Base-by-base conservation (phyloP, 352 stramenopile species). In the Plasmopara muralis region DNA sequence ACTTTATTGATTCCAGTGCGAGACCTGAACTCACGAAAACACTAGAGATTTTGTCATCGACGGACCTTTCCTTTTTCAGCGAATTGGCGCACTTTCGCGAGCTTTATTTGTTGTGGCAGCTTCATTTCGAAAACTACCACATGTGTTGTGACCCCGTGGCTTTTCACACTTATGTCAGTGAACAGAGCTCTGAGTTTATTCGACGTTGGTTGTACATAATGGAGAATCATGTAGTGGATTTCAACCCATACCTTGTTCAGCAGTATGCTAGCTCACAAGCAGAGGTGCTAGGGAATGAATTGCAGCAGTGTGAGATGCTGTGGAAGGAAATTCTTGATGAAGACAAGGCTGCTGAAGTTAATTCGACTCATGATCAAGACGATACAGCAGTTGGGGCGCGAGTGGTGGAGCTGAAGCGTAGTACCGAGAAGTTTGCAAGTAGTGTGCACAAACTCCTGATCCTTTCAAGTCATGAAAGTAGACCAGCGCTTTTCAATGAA, bases 31-130 rank as follows among this genome's bases (percentile, higher is more conserved):
- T 87, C 13, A 68, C 58, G 13, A 91, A 91, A 55, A 85, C 68
- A 3, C 54, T 91, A 2, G 76, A 91, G 50, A 91, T 91, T 47
- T 85, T 91, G 18, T 64, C 81, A 1, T 89, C 77, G 28, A 91
- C 81, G 6, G 77, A 91, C 31, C 52, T 87, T 6, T 56, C 59
- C 3, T 89, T 87, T 40, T 91, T 86, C 37, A 53, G 50, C 5
- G 70, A 87, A 5, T 38, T 68, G 6, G 51, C 60, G 15, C 74
- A 91, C 52, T 63, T 85, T 47, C 64, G 76, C 8, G 77, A 91
- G 35, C 64, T 91, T 7, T 59, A 70, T 13, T 66, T 68, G 14
- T 59, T 91, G 7, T 91, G 80, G 80, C 57, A 68, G 18, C 53
- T 85, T 25, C 72, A 88, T 43, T 74, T 70, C 34, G 66, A 84